phyloP scores from a whole-genome alignment of 805 yeast species.

The Wickerhamomyces rabaulensis region DNA sequence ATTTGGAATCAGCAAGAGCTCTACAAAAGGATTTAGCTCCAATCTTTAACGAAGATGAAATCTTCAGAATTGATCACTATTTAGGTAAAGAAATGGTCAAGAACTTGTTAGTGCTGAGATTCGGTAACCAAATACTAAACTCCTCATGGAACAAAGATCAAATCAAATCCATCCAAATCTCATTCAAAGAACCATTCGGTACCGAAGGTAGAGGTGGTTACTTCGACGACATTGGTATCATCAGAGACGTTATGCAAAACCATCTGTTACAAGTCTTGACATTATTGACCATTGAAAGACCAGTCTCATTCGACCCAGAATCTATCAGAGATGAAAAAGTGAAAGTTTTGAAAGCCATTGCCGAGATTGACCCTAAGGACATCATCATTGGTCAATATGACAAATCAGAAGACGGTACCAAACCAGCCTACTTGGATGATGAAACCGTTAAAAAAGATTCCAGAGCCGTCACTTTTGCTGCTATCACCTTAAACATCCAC shows the following conservation, averaged over 20 bases:
- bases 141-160: constrained; percentile 87
- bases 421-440: constrained; percentile 91
- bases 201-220: constrained; percentile 99
- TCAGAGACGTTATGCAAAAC: constrained; percentile 98
- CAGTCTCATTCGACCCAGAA: constrained; percentile 86
- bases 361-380: constrained; percentile 58
- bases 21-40: constrained; percentile 79
- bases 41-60: constrained; percentile 82
- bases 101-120: constrained; percentile 82
- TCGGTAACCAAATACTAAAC: constrained; percentile 81
- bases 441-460: constrained; percentile 79
- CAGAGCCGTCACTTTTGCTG: constrained; percentile 90
- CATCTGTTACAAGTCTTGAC: constrained; percentile 92
- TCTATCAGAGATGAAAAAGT: constrained; percentile 95
- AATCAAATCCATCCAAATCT: constrained; percentile 76
- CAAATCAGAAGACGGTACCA: constrained; percentile 76
- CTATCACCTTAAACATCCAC: constrained; percentile 67
- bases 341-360: constrained; percentile 78
- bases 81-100: constrained; percentile 98
- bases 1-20: constrained; percentile 70
- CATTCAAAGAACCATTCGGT: constrained; percentile 97
- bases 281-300: constrained; percentile 91
- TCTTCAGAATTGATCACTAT: constrained; percentile 95
- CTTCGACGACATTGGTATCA: constrained; percentile 91
- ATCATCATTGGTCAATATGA: constrained; percentile 85